Evolutionary conservation across 176 grass and related monocot genomes (phyloP), one percentile per base, ranked within the genome.

Genomic region (Chloris gayana): DNA sequence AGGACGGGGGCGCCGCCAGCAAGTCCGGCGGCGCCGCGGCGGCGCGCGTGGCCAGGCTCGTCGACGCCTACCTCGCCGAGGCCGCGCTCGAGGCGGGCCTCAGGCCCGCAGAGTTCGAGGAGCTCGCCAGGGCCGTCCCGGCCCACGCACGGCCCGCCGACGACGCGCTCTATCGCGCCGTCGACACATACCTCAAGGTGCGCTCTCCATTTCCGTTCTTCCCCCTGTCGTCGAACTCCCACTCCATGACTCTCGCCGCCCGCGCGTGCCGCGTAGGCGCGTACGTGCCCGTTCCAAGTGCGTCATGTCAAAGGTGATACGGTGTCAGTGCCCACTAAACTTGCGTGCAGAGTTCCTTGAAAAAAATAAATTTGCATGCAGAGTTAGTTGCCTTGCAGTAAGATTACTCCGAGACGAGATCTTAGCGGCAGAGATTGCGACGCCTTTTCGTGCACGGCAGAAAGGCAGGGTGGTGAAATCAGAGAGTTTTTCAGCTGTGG

Each of bases 181-280:
- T 95, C 75, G 96, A 99, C 87, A 99, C 90, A 31, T 99, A 87
- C 61, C 92, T 99, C 90, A 99, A 99, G 85, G 96, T 97, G 49
- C 81, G 0, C 29, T 21, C 29, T 29, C 58, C 26, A 8, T 54
- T 11, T 37, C 14, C 26, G 1, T 68, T 68, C 56, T 51, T 30
- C 32, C 39, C 12, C 41, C 41, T 44, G 41, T 44, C 41, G 41
- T 44, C 41, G 12, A 44, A 44, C 41, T 21, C 42, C 42, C 84
- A 17, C 70, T 54, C 31, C 45, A 65, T 79, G 76, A 19, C 42
- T 53, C 45, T 14, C 59, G 1, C 42, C 30, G 33, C 32, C 6
- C 61, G 76, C 61, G 69, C 69, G 57, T 72, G 79, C 78, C 24
- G 64, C 22, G 53, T 76, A 29, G 34, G 37, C 35, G 37, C 75